Conservation (phyloP, 176 grass and related monocot genomes). For the Musa troglodytarum region DNA sequence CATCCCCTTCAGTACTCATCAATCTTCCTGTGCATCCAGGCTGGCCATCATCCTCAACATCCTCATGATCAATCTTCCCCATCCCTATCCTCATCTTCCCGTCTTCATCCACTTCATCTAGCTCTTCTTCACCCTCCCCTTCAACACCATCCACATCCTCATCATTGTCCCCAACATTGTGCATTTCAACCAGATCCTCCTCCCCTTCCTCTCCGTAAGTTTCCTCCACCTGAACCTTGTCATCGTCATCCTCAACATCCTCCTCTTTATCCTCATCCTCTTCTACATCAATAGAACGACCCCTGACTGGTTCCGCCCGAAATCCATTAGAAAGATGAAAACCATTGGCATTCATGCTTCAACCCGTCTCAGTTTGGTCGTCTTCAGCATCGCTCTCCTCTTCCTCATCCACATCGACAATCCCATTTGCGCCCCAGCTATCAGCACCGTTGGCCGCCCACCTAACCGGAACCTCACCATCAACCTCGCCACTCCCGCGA, state of each 20-base stretch:
- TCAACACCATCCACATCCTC: constrained; percentile 44
- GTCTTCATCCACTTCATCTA: constrained; percentile 56
- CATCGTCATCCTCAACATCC: constrained; percentile 33
- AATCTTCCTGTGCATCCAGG: constrained; percentile 42
- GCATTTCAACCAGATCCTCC: constrained; percentile 44
- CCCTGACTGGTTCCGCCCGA: constrained; percentile 30
- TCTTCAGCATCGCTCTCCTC: constrained; percentile 82
- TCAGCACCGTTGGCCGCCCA: constrained; percentile 4
- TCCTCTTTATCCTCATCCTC: constrained; percentile 47
- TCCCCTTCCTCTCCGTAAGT: constrained; percentile 48
- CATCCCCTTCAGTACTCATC: constrained; percentile 45
- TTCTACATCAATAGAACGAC: constrained; percentile 27
- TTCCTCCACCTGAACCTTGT: constrained; percentile 52
- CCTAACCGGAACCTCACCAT: constrained; percentile 24
- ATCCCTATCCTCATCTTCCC: constrained; percentile 37
- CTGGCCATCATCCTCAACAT: constrained; percentile 42
- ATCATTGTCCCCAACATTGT: constrained; percentile 44
- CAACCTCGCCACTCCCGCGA: constrained; percentile 68
- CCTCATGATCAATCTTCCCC: constrained; percentile 35
- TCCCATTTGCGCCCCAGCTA: constrained; percentile 12
- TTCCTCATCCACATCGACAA: constrained; percentile 84
- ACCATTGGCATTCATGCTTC: not conserved
- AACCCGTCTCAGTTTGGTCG: constrained; percentile 16
- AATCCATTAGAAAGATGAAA: constrained; percentile 44
- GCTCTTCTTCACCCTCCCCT: constrained; percentile 27